These are phyloP conservation scores for Pulveroboletus sp. DNA, from an alignment of 768 basidiomycete species.

Conservation along the genomic window DNA sequence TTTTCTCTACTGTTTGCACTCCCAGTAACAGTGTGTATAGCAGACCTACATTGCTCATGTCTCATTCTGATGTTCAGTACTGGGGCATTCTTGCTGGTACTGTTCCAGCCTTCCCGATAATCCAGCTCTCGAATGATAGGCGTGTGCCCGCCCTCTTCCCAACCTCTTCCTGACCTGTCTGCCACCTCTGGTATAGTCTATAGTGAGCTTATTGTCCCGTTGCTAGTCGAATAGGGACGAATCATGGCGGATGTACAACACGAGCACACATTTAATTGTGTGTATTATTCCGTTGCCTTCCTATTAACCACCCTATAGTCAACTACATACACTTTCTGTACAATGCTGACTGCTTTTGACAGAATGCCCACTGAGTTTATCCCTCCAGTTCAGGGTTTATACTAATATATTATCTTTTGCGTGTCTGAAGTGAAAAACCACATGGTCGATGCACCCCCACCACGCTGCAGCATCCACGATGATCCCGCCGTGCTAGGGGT, in stretches of 20 bases:
- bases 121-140: constrained; percentile 80
- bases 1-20: not conserved
- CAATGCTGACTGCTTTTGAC: constrained; percentile 25
- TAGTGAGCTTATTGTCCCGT: constrained; percentile 47
- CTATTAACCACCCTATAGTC: constrained; percentile 39
- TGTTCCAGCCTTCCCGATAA: constrained; percentile 79
- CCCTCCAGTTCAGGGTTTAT: constrained; percentile 77
- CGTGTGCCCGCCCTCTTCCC: constrained; percentile 2
- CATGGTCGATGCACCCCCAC: constrained; percentile 67
- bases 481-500: constrained; percentile 84
- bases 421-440: constrained; percentile 88
- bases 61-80: constrained; percentile 88
- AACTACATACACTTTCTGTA: not conserved
- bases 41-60: constrained; percentile 85
- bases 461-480: constrained; percentile 64
- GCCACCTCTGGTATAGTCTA: constrained; percentile 59
- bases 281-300: constrained; percentile 66
- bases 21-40: constrained; percentile 35
- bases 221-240: constrained; percentile 26
- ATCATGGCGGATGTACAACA: constrained; percentile 40
- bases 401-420: constrained; percentile 87
- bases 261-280: constrained; percentile 39
- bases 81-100: constrained; percentile 84
- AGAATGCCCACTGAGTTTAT: constrained; percentile 77
- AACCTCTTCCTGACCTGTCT: not conserved